Evolutionary conservation across 805 yeast genomes (phyloP), one percentile per base, ranked within the genome.

Genomic region (Metschnikowia bowlesiae): DNA sequence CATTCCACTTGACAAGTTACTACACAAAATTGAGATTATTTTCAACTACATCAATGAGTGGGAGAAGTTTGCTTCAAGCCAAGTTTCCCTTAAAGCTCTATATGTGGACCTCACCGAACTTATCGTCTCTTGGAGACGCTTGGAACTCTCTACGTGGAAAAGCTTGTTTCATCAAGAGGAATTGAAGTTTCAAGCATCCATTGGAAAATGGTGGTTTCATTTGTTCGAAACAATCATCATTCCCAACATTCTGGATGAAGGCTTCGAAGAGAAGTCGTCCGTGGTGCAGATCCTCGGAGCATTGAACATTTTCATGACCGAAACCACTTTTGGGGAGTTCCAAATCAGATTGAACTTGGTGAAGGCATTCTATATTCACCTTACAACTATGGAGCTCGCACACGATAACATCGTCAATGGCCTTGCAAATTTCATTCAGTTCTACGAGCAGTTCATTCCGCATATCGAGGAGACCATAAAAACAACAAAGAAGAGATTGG

Each of bases 121-220:
- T 53, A 87, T 94, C 56, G 91, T 94, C 3, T 76, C 87, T 0
- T 94, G 99, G 99, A 82, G 99, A 73, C 81, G 81, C 59, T 66
- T 91, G 37, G 99, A 94, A 65, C 76, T 94, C 43, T 74, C 85
- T 0, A 84, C 96, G 1, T 94, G 98, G 97, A 83, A 83, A 45
- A 73, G 83, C 2, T 73, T 94, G 41, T 85, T 94, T 61, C 73
- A 67, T 8, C 77, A 80, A 51, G 96, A 89, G 62, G 85, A 82
- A 45, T 55, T 60, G 14, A 67, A 68, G 0, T 60, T 79, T 16
- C 74, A 76, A 50, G 72, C 71, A 42, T 73, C 67, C 6, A 68
- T 84, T 43, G 89, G 95, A 22, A 82, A 82, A 56, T 90, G 96
- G 94, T 92, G 97, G 96, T 94, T 84, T 70, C 82, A 90, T 62